These are phyloP conservation scores for Tuber indicum DNA, from an alignment of 495 filamentous ascomycete genomes.

Conservation along the genomic window DNA sequence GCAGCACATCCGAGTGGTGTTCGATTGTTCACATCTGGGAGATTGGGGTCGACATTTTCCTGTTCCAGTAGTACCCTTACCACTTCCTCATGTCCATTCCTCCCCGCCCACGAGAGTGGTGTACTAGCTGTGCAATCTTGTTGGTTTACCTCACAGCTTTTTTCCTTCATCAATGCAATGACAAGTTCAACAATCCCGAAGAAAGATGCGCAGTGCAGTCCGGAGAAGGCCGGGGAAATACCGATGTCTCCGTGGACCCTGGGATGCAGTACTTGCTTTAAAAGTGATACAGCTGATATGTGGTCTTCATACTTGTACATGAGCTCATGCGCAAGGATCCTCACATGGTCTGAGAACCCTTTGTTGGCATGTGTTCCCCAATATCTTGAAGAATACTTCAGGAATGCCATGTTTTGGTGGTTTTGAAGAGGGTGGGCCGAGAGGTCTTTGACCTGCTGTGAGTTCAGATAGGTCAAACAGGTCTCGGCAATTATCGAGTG, in stretches of 20 bases:
- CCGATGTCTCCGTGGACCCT: too few species aligned
- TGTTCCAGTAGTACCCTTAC: neutral
- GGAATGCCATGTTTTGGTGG: neutral
- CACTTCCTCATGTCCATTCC: neutral
- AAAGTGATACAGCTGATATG: neutral
- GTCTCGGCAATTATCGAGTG: neutral
- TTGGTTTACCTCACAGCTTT: neutral
- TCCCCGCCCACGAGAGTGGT: neutral
- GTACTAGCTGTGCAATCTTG: neutral
- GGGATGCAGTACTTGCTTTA: neutral
- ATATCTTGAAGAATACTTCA: neutral
- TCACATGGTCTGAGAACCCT: neutral
- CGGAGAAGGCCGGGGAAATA: neutral
- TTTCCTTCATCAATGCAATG: neutral
- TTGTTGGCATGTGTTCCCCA: neutral
- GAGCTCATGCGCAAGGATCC: neutral
- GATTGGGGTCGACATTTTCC: neutral
- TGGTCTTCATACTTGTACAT: neutral
- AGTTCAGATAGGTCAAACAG: neutral
- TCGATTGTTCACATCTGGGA: too few species aligned
- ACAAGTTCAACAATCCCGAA: neutral
- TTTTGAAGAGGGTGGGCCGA: neutral
- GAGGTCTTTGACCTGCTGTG: neutral
- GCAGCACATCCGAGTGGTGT: too few species aligned
- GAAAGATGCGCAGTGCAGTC: neutral